Conservation (phyloP, 2,329 filamentous ascomycete genomes). For the Apiospora pterosperma region DNA sequence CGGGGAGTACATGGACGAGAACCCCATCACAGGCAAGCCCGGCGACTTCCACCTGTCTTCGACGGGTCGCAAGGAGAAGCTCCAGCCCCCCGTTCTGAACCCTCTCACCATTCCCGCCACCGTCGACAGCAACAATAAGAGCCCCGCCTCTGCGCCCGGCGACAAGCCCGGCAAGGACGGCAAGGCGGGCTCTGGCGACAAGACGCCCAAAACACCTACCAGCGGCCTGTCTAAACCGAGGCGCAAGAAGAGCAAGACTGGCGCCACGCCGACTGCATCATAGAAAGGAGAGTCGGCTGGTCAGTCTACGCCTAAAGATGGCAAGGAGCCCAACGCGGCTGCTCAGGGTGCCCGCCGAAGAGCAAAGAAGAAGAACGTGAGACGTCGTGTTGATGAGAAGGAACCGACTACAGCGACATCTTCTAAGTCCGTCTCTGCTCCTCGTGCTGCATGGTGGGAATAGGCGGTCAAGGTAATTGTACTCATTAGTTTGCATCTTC, state of each 20-base stretch:
- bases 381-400: neutral
- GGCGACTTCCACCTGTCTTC: slow-evolving; percentile 64
- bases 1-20: slow-evolving; percentile 65
- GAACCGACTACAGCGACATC: neutral
- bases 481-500: too few relatives aligned
- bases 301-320: neutral
- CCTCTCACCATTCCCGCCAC: slow-evolving; percentile 16
- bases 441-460: neutral
- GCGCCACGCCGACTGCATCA: slow-evolving; percentile 20
- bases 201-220: slow-evolving; percentile 32
- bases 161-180: neutral
- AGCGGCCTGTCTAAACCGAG: slow-evolving; percentile 28
- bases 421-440: neutral
- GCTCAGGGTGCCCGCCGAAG: neutral
- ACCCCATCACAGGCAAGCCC: slow-evolving; percentile 63
- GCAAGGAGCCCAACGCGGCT: neutral
- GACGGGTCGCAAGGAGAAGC: slow-evolving; percentile 51
- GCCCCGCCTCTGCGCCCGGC: slow-evolving; percentile 3
- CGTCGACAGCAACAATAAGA: slow-evolving; percentile 12
- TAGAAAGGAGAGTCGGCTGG: slow-evolving; percentile 12
- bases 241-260: slow-evolving; percentile 33
- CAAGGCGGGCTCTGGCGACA: slow-evolving; percentile 14
- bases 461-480: neutral
- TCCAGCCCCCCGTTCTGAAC: slow-evolving; percentile 20
- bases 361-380: slow-evolving; percentile 1